phyloP scores from a whole-genome alignment of 495 filamentous ascomycete genomes.

The Aspergillus sparsus region DNA sequence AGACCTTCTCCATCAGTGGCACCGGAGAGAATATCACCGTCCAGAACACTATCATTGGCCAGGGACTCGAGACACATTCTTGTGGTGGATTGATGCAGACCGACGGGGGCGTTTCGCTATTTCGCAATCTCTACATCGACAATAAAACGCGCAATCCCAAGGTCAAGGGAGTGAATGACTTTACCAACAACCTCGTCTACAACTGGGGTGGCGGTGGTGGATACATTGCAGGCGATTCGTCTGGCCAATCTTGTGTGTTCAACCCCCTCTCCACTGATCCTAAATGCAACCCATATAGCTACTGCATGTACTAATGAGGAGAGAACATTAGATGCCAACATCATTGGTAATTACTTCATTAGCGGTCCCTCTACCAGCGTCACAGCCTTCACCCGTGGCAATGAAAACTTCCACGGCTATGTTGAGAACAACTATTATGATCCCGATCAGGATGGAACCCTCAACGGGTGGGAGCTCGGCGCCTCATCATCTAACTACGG shows the following conservation, averaged over 20 bases:
- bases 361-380: slow-evolving; percentile 23
- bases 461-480: slow-evolving; percentile 19
- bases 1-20: slow-evolving; percentile 26
- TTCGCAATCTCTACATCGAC: slow-evolving; percentile 28
- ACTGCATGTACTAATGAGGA: not conserved
- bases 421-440: slow-evolving; percentile 26
- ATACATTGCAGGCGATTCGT: slow-evolving; percentile 24
- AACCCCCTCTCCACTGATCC: not conserved
- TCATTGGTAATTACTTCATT: slow-evolving; percentile 27
- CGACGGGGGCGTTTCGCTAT: slow-evolving; percentile 22
- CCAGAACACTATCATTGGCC: slow-evolving; percentile 22
- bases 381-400: slow-evolving; percentile 24
- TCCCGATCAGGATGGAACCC: slow-evolving; percentile 21
- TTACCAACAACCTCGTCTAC: slow-evolving; percentile 24
- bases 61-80: slow-evolving; percentile 25
- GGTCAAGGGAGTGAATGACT: slow-evolving; percentile 28
- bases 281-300: too few relatives aligned
- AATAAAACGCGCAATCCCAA: slow-evolving; percentile 27
- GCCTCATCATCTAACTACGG: slow-evolving; percentile 16
- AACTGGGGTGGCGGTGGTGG: slow-evolving; percentile 27
- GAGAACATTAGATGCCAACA: slow-evolving; percentile 14
- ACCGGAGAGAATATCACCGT: slow-evolving; percentile 19
- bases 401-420: slow-evolving; percentile 26
- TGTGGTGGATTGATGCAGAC: slow-evolving; percentile 24
- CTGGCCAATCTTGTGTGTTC: slow-evolving; percentile 17